A percentile compares a stretch with the other conserved stretches of the same genome.
These are phyloP conservation scores for Myxozyma nipponensis DNA, from an alignment of 805 yeast species.

Conservation along the genomic window DNA sequence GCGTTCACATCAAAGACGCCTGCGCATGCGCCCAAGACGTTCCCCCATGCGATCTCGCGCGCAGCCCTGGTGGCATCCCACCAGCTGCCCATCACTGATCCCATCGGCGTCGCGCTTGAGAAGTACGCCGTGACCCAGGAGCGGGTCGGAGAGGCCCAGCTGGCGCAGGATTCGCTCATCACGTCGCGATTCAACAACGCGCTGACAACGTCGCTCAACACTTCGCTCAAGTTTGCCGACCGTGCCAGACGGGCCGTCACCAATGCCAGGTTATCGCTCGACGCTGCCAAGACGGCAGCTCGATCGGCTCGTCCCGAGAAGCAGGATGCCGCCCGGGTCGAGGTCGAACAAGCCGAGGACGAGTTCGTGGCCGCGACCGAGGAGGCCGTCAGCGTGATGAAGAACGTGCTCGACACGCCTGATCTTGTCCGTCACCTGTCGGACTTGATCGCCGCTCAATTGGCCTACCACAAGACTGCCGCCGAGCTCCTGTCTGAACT, in stretches of 20 bases:
- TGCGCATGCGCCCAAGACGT: conserved; percentile 63
- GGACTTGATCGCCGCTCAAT: conserved; percentile 72
- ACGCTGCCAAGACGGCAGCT: conserved; percentile 62
- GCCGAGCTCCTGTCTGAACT: conserved; percentile 60
- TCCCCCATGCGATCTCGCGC: conserved; percentile 75
- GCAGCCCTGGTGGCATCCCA: conserved; percentile 58
- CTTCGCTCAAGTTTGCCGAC: conserved; percentile 58
- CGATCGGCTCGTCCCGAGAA: conserved; percentile 55
- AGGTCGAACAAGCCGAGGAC: conserved; percentile 81
- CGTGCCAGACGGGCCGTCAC: conserved; percentile 70
- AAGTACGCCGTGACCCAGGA: conserved; percentile 66
- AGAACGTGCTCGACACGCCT: conserved; percentile 68
- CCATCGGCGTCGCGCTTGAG: conserved; percentile 59
- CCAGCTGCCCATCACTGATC: conserved; percentile 44
- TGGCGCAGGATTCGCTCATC: conserved; percentile 75
- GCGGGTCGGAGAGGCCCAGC: conserved; percentile 75
- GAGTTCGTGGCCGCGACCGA: conserved; percentile 87
- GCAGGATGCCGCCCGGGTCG: conserved; percentile 68
- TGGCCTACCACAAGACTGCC: conserved; percentile 75
- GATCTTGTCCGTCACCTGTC: conserved; percentile 62
- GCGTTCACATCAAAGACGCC: conserved; percentile 54
- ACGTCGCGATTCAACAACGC: conserved; percentile 65
- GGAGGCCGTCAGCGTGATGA: conserved; percentile 80
- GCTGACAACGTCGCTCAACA: conserved; percentile 57
- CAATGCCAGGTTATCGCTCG: conserved; percentile 72